Conservation (phyloP, 768 basidiomycete genomes). For the Auriscalpium orientale region DNA sequence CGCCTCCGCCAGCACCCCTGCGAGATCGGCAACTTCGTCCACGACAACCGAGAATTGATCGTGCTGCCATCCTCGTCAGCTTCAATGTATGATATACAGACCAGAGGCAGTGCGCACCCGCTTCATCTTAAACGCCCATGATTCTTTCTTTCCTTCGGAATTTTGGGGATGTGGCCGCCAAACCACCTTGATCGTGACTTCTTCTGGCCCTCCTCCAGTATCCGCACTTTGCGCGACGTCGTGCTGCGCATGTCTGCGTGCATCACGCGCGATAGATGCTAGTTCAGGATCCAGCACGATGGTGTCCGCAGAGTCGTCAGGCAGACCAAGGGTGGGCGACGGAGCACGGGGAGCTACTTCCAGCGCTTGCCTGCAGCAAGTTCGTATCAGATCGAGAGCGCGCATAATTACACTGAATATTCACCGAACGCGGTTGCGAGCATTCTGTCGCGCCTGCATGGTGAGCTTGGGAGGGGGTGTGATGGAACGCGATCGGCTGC, state of each 20-base stretch:
- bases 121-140: slow-evolving; percentile 50
- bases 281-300: slow-evolving; percentile 57
- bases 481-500: slow-evolving; percentile 63
- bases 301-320: slow-evolving; percentile 40
- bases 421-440: slow-evolving; percentile 56
- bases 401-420: not conserved
- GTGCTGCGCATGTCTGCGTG: slow-evolving; percentile 21
- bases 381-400: slow-evolving; percentile 1
- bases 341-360: slow-evolving; percentile 31
- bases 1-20: slow-evolving; percentile 38
- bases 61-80: slow-evolving; percentile 31
- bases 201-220: slow-evolving; percentile 24
- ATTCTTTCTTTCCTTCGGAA: slow-evolving; percentile 27
- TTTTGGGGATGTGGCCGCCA: slow-evolving; percentile 64
- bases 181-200: slow-evolving; percentile 45
- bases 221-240: slow-evolving; percentile 7
- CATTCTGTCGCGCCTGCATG: slow-evolving; percentile 43
- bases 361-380: slow-evolving; percentile 38
- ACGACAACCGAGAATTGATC: slow-evolving; percentile 61
- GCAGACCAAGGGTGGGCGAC: slow-evolving; percentile 38
- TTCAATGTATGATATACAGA: not conserved
- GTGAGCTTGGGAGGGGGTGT: slow-evolving; percentile 69
- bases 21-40: slow-evolving; percentile 58
- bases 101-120: slow-evolving; percentile 34
- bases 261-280: slow-evolving; percentile 42